These are phyloP conservation scores for Selaginella tamariscina DNA, from an alignment of 75 land plant genomes.

Conservation along the genomic window DNA sequence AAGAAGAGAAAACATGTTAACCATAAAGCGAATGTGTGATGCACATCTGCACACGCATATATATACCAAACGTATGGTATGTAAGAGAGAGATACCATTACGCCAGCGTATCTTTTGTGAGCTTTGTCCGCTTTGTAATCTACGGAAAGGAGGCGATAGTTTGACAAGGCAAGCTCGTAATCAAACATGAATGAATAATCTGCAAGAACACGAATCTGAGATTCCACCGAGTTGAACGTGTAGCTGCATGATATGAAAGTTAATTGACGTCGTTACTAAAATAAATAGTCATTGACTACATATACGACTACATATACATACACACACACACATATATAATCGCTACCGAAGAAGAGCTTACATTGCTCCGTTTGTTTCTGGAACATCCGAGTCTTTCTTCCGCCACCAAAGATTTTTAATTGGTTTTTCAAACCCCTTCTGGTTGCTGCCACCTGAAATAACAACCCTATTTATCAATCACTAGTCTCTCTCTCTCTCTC, in stretches of 20 bases:
- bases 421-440: constrained; percentile 92
- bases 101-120: constrained; percentile 97
- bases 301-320: too few species aligned
- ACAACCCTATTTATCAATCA: too few species aligned
- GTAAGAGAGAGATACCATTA: too few species aligned
- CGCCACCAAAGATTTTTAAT: constrained; percentile 98
- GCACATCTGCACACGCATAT: too few species aligned
- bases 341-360: too few species aligned
- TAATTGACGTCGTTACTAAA: too few species aligned
- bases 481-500: too few species aligned
- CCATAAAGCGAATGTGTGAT: too few species aligned
- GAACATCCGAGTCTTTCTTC: constrained; percentile 82
- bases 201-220: constrained; percentile 87
- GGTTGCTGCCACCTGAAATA: constrained; percentile 80
- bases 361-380: constrained; percentile 60
- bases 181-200: constrained; percentile 99
- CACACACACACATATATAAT: too few species aligned
- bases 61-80: too few species aligned
- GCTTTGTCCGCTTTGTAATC: constrained; percentile 96
- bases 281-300: too few species aligned
- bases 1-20: constrained; percentile 1
- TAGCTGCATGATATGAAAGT: too few species aligned
- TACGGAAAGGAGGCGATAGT: constrained; percentile 84
- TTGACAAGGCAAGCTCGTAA: constrained; percentile 96
- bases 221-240: constrained; percentile 85